Evolutionary conservation across 148 eudicot genomes (phyloP).

Genomic region (Vaccinium macrocarpon): DNA sequence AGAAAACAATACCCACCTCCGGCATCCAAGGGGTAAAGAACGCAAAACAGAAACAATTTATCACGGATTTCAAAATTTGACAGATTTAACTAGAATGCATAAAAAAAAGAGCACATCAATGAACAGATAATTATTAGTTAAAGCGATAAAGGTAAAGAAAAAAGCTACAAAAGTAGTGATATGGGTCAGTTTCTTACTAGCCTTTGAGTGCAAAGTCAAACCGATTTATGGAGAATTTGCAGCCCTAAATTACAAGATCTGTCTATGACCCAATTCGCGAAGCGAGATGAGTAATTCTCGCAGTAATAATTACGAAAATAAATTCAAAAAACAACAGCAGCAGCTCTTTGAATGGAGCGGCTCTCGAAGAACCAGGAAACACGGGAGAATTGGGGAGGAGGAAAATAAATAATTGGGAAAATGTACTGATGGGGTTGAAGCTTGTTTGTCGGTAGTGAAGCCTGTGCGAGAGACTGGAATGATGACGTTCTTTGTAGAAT

Average conservation of each 20-base stretch:
- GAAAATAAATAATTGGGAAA: not conserved
- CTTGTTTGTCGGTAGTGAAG: not conserved
- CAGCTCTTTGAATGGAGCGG: not conserved
- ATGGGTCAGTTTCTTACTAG: conserved; percentile 16
- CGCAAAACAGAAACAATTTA: conserved; percentile 10
- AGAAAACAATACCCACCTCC: conserved; percentile 15
- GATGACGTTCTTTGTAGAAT: too few species aligned
- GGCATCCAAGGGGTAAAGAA: conserved; percentile 23
- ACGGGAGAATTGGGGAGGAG: not conserved
- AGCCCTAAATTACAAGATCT: conserved; percentile 4
- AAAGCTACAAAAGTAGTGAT: conserved; percentile 1
- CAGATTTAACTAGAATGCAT: conserved; percentile 14
- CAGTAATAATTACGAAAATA: too few species aligned
- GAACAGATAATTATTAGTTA: conserved; percentile 10
- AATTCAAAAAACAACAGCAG: not conserved
- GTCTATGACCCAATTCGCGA: conserved; percentile 13
- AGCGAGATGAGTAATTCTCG: not conserved
- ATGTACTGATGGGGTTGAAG: not conserved
- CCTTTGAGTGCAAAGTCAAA: conserved; percentile 1
- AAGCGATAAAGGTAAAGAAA: conserved; percentile 14
- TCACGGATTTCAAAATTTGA: conserved; percentile 15
- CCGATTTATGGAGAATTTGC: not conserved
- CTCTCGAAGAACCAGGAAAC: not conserved
- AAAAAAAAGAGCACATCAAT: conserved; percentile 7
- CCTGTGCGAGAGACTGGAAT: not conserved